Evolutionary conservation across 1,139 yeast genomes (phyloP), one percentile per base, ranked within the genome.

Genomic region (Candida sp.): DNA sequence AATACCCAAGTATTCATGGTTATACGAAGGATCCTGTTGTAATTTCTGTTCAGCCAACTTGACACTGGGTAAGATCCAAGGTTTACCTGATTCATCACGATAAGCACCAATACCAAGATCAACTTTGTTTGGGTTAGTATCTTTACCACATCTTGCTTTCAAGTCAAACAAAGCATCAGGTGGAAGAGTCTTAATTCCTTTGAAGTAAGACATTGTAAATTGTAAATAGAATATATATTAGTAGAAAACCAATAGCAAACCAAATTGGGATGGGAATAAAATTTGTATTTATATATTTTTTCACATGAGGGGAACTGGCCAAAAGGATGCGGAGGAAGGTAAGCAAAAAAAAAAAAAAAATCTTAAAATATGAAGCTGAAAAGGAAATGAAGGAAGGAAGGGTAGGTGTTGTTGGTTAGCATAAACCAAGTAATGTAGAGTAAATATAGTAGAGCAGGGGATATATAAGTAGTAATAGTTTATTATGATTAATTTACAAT

Each of bases 91-190:
- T 64, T 89, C 86, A 64, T 91, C 97, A 66, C 98, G 82, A 75
- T 93, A 93, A 39, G 98, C 98, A 51, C 98, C 98, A 49, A 91
- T 91, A 44, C 97, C 97, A 52, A 89, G 74, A 66, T 90, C 96
- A 51, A 91, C 89, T 72, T 91, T 93, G 48, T 78, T 74, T 5
- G 73, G 27, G 46, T 89, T 71, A 9, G 80, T 56, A 58, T 91
- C 97, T 35, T 79, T 77, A 46, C 70, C 68, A 68, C 70, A 87
- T 57, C 90, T 73, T 39, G 89, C 91, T 64, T 86, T 87, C 51
- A 93, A 79, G 32, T 88, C 96, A 58, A 93, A 93, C 47, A 86
- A 73, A 8, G 91, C 87, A 62, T 86, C 95, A 32, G 88, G 84
- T 34, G 91, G 91, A 50, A 84, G 69, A 55, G 77, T 79, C 43